Evolutionary conservation across 345 rosid genomes (phyloP), one percentile per base, ranked within the genome.

Genomic region (Populus alba): DNA sequence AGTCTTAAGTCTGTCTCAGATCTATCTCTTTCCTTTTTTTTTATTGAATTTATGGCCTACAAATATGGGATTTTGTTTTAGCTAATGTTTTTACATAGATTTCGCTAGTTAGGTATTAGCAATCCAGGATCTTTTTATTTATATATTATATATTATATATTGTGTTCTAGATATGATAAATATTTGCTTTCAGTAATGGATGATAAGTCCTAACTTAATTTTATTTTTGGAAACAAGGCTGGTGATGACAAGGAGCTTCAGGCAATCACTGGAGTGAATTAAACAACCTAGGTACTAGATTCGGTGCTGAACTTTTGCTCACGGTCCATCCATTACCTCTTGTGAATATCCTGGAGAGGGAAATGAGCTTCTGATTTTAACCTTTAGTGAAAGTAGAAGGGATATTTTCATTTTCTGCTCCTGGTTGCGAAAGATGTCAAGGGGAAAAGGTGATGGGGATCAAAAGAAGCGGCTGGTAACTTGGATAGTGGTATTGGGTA

Each of bases 391-490:
- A 70, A n/a, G 25, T 39, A 23, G 25, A 70, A 39, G 55, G 47
- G 55, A 43, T 31, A 22, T 68, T n/a, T 70, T 70, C 35, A 43
- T 39, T 70, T n/a, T 39, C 23, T 23, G 65, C 8, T 70, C 2
- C 53, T 39, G 45, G 72, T 70, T 70, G 35, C 20, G 3, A 41
- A 70, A 39, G 72, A 70, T 70, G 72, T 18, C 72, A 94, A 94
- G 98, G 87, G 97, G 97, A 85, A 94, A 97, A 89, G 78, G 95
- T 68, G 97, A 94, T 71, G 97, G 91, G 80, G 88, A 88, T 79
- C 97, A 90, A 78, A 97, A 91, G 93, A 94, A 90, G 90, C 89
- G 92, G 68, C 75, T 97, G 18, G 81, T 92, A 76, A 88, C 91
- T 75, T 84, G 85, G 0, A 67, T 91, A 59, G 87, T 91, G 81